A percentile compares a stretch with the other conserved stretches of the same genome.
Conservation (phyloP, 2,329 filamentous ascomycete species). For the Aspergillus vadensis region DNA sequence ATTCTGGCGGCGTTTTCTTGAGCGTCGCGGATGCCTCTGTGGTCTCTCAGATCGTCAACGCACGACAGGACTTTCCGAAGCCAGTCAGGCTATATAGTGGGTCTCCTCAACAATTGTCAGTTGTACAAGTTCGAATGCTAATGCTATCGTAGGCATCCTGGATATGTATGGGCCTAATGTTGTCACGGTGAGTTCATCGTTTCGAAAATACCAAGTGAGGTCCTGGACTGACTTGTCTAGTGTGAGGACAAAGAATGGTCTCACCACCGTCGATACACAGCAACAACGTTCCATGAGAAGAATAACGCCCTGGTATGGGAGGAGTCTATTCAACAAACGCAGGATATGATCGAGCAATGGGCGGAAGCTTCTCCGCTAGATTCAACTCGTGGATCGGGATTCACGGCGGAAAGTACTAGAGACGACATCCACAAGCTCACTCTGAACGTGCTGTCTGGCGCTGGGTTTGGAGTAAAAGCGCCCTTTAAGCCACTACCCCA, state of each 20-base stretch:
- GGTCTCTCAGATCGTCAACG: slow-evolving; percentile 18
- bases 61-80: slow-evolving; percentile 19
- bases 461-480: slow-evolving; percentile 37
- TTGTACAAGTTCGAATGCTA: neutral
- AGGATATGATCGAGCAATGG: slow-evolving; percentile 35
- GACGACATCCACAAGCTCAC: slow-evolving; percentile 40
- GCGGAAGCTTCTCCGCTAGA: neutral
- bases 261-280: slow-evolving; percentile 48
- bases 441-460: slow-evolving; percentile 42
- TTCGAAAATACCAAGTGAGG: neutral
- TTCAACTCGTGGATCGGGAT: neutral
- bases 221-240: slow-evolving; percentile 12
- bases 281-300: slow-evolving; percentile 48
- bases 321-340: slow-evolving; percentile 36
- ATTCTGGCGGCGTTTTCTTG: slow-evolving; percentile 12
- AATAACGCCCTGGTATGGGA: slow-evolving; percentile 45
- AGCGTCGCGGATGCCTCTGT: slow-evolving; percentile 22
- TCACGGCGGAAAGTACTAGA: slow-evolving; percentile 23
- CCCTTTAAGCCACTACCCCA: slow-evolving; percentile 20
- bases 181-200: slow-evolving; percentile 27
- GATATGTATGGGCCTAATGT: slow-evolving; percentile 38
- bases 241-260: slow-evolving; percentile 42
- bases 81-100: slow-evolving; percentile 13
- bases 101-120: neutral
- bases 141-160: slow-evolving; percentile 21